Base-by-base conservation (phyloP, 1,284 basidiomycete genomes). In the Lentinus polychrous region DNA sequence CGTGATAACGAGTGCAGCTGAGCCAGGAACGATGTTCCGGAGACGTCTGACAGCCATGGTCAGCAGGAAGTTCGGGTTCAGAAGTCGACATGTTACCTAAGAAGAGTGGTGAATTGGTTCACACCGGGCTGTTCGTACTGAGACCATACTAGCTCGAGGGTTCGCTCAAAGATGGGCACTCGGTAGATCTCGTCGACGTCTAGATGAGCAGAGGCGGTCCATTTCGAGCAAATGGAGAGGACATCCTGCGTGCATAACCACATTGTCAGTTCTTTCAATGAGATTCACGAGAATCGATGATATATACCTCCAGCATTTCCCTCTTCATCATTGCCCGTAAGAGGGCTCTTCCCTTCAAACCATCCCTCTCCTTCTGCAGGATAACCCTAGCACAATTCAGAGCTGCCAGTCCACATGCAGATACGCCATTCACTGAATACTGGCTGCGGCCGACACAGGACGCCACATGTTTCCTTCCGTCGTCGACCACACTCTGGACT, bases 401-500 rank as follows among this genome's bases (percentile, higher is more conserved):
- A 2, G 77, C 73, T 5, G 79, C 81, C 20, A 85, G 66, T 15
- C 81, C 82, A 54, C 81, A 84, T 5, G 80, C 72, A 32, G 81
- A 76, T 1, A 52, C 52, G 15, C 53, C 55, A 4, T 43, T 41
- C 5, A 48, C 37, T 32, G 48, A 53, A 32, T 60, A 60, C 43
- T 58, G 58, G 37, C 58, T 60, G 8, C 52, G 45, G 8, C 55
- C 57, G 1, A 50, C 46, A 33, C 52, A 48, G 3, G 52, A 52
- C 37, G 54, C 53, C 15, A 56, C 43, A 38, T 55, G 54, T 32
- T 54, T 51, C 12, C 12, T 4, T 8, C 22, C 23, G 3, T 32
- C 8, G 8, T 40, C 32, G 15, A 43, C 12, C n/a, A 43, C 42
- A 32, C 23, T 31, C 18, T 24, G 22, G 20, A 43, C 42, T 11